A percentile compares a stretch with the other conserved stretches of the same genome.
phyloP scores from a whole-genome alignment of 345 rosid species.

The Eucalyptus erythrocorys region DNA sequence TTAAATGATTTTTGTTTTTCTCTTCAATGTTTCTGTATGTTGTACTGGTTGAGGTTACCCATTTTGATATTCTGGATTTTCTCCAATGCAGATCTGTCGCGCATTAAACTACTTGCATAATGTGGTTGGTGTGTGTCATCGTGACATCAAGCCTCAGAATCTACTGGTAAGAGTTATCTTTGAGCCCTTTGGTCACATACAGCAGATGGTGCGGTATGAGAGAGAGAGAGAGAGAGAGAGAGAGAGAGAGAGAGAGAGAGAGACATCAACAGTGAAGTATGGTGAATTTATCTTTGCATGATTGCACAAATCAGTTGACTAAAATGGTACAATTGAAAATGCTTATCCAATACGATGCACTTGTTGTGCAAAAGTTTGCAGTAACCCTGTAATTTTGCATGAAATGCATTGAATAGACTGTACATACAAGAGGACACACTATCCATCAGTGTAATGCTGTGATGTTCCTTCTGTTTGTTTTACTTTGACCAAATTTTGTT shows the following conservation, averaged over 20 bases:
- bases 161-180: slow-evolving; percentile 52
- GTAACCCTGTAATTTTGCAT: neutral
- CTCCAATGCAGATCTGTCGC: slow-evolving; percentile 63
- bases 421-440: neutral
- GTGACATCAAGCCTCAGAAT: slow-evolving; percentile 98
- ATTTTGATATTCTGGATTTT: neutral
- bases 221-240: neutral
- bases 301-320: neutral
- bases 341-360: neutral
- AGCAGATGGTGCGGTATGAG: neutral
- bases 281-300: neutral
- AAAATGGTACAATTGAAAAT: neutral
- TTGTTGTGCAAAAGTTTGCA: neutral
- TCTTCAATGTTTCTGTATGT: neutral
- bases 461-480: neutral
- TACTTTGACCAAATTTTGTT: neutral
- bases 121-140: slow-evolving; percentile 90
- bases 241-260: neutral
- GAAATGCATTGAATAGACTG: neutral
- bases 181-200: neutral
- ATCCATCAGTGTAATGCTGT: neutral
- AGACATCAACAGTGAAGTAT: neutral
- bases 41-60: neutral
- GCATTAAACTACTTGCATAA: slow-evolving; percentile 87
- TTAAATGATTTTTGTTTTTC: neutral